A percentile compares a stretch with the other conserved stretches of the same genome.
These are phyloP conservation scores for Lactifluus subvellereus DNA, from an alignment of 768 basidiomycete species.

Conservation along the genomic window DNA sequence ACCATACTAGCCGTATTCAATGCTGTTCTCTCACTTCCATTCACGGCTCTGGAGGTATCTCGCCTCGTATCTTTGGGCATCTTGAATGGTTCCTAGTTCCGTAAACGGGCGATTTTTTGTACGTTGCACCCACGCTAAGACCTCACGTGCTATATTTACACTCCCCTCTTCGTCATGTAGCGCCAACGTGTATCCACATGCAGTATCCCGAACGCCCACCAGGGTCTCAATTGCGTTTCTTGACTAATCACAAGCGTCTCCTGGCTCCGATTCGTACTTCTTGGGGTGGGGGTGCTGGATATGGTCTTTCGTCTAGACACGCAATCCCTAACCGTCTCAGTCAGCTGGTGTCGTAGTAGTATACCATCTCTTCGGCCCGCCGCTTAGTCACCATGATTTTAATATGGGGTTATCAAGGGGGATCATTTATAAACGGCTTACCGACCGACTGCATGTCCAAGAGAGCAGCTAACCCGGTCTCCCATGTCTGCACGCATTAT, in stretches of 20 bases:
- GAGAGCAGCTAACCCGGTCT: not conserved
- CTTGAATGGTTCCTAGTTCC: not conserved
- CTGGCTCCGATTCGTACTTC: not conserved
- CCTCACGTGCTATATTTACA: constrained; percentile 2
- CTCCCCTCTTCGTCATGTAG: constrained; percentile 14
- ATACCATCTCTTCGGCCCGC: not conserved
- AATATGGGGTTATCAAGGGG: not conserved
- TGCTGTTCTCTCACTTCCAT: not conserved
- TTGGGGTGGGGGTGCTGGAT: not conserved
- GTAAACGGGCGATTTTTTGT: not conserved
- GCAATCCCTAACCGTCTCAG: not conserved
- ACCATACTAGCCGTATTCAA: constrained; percentile 1
- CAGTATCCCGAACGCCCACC: not conserved
- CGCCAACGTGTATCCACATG: not conserved
- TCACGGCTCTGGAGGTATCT: not conserved
- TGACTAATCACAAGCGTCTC: not conserved
- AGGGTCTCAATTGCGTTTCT: not conserved
- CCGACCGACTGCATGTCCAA: not conserved
- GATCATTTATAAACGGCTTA: constrained; percentile 4
- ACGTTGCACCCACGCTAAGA: constrained; percentile 1
- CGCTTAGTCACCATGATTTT: not conserved
- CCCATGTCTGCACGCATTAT: constrained; percentile 38
- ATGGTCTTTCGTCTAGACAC: not conserved
- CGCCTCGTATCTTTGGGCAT: not conserved
- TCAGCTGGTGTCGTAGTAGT: constrained; percentile 2